phyloP scores from a whole-genome alignment of 2,329 filamentous ascomycete genomes.

The Phialocephala sp. region DNA sequence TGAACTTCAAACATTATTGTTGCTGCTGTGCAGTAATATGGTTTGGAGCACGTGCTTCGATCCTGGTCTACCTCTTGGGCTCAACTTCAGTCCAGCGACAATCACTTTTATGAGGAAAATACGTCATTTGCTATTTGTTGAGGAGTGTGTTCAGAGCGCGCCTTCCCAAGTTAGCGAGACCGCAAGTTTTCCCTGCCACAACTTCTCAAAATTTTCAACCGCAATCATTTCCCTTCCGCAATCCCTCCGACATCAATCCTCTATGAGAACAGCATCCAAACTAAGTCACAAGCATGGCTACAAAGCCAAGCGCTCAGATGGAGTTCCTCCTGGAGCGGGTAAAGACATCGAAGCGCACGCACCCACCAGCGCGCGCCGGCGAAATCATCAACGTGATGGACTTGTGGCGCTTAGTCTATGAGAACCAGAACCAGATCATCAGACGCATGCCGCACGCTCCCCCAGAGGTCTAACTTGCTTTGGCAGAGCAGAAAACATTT shows the following conservation, averaged over 20 bases:
- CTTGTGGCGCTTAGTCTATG: background rate
- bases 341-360: background rate
- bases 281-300: background rate
- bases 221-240: background rate
- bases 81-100: no score
- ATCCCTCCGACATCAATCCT: background rate
- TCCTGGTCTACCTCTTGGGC: no score
- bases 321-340: background rate
- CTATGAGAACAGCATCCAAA: background rate
- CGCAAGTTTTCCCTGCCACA: background rate
- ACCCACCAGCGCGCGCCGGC: background rate
- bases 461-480: background rate
- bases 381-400: background rate
- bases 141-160: background rate
- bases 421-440: background rate
- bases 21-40: no score
- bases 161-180: background rate
- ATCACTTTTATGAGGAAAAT: no score
- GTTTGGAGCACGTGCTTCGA: no score
- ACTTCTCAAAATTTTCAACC: background rate
- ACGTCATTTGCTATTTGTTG: background rate
- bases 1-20: no score
- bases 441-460: background rate
- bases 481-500: background rate
- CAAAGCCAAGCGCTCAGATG: background rate